Percentiles rank a stretch among this genome's conserved stretches.
These are phyloP conservation scores for Camelina neglecta DNA, from an alignment of 345 rosid species.

Conservation along the genomic window DNA sequence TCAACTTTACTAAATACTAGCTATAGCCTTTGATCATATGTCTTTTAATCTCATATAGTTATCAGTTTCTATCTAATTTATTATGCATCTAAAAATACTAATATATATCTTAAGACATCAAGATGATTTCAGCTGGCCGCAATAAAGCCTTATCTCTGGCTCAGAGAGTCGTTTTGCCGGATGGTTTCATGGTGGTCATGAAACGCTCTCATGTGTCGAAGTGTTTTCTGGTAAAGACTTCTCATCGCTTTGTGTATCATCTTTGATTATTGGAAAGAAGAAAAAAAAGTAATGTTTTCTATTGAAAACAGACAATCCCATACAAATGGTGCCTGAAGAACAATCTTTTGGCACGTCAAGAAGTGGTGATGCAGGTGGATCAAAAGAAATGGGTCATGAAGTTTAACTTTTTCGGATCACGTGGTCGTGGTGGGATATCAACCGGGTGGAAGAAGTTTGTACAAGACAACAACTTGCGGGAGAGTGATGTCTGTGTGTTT, in stretches of 20 bases:
- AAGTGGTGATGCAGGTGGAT: conserved; percentile 39
- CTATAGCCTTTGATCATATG: conserved; percentile 2
- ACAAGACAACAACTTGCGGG: conserved; percentile 30
- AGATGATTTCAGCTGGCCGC: conserved; percentile 38
- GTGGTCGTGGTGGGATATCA: conserved; percentile 35
- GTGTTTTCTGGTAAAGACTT: conserved; percentile 47
- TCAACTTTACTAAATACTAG: background rate
- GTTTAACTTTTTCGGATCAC: background rate
- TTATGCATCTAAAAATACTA: conserved; percentile 16
- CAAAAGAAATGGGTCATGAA: conserved; percentile 26
- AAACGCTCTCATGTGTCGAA: conserved; percentile 50
- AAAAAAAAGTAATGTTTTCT: background rate
- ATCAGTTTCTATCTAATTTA: conserved; percentile 10
- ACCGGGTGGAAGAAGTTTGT: conserved; percentile 38
- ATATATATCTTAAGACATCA: background rate
- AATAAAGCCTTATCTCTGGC: conserved; percentile 47
- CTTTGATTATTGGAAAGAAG: background rate
- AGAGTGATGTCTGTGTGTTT: conserved; percentile 37
- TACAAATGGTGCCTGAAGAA: conserved; percentile 21
- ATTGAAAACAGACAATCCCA: conserved; percentile 31
- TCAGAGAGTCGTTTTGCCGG: conserved; percentile 33
- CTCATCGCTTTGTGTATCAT: background rate
- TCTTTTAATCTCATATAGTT: background rate
- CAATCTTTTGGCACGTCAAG: conserved; percentile 17
- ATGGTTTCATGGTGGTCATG: conserved; percentile 53